Evolutionary conservation across 2,329 filamentous ascomycete species (phyloP).

Genomic region (Arachnopeziza araneosa): DNA sequence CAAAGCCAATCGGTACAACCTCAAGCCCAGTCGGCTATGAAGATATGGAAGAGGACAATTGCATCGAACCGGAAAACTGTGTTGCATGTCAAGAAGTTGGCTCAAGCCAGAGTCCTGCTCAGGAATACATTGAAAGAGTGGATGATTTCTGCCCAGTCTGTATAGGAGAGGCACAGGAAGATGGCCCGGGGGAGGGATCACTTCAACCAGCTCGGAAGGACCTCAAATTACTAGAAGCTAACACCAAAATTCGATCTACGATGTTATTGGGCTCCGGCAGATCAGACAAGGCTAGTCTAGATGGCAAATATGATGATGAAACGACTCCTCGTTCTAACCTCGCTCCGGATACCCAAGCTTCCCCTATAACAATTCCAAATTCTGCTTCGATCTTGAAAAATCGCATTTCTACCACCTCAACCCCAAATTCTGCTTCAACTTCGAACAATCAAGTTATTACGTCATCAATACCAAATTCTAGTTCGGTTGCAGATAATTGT

Average conservation of each 20-base stretch:
- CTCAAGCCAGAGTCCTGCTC: background rate
- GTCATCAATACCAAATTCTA: background rate
- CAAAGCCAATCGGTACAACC: background rate
- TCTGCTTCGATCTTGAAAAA: background rate
- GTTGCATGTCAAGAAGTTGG: background rate
- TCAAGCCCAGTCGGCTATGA: background rate
- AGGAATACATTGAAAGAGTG: background rate
- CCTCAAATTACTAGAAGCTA: background rate
- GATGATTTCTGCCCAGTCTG: background rate
- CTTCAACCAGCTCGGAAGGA: too few species aligned
- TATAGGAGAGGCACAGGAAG: background rate
- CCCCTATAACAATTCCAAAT: too few species aligned
- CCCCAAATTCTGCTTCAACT: background rate
- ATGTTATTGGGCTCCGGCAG: background rate
- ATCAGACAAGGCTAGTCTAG: background rate
- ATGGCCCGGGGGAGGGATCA: background rate
- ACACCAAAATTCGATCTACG: background rate
- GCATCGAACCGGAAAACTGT: background rate
- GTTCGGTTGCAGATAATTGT: background rate
- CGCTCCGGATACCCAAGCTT: too few species aligned
- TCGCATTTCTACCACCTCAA: background rate
- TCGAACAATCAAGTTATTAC: background rate
- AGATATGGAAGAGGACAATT: background rate
- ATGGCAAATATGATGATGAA: background rate
- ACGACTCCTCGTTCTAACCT: too few species aligned